These are phyloP conservation scores for Magnusiomyces magnusii DNA, from an alignment of 1,139 yeast genomes.

Conservation along the genomic window DNA sequence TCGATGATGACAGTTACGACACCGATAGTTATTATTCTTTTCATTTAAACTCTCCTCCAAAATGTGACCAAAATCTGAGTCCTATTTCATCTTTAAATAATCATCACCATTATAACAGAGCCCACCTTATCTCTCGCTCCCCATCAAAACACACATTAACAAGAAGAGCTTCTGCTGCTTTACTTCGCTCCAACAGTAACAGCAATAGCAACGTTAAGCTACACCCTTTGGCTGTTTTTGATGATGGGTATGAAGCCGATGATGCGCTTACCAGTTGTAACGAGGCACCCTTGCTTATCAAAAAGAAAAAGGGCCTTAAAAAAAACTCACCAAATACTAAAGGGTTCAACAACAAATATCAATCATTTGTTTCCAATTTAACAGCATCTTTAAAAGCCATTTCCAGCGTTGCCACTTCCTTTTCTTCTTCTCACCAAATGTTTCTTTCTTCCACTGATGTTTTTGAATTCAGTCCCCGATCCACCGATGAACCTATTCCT, in stretches of 20 bases:
- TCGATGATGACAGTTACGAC: constrained; percentile 7
- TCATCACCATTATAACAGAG: neutral
- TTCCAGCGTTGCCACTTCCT: constrained; percentile 24
- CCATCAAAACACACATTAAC: neutral
- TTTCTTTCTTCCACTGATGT: constrained; percentile 18
- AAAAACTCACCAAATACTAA: neutral
- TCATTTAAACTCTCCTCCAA: neutral
- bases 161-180: neutral
- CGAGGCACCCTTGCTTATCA: neutral
- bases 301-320: neutral
- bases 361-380: constrained; percentile 23
- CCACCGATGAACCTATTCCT: constrained; percentile 29
- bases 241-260: constrained; percentile 7
- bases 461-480: constrained; percentile 27
- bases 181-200: neutral
- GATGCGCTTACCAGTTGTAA: neutral
- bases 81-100: neutral
- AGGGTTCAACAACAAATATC: neutral
- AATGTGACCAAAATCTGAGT: neutral
- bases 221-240: constrained; percentile 14
- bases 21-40: constrained; percentile 2
- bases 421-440: constrained; percentile 24
- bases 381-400: constrained; percentile 26
- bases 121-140: neutral
- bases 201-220: neutral